Evolutionary conservation across 2,329 filamentous ascomycete species (phyloP).

Genomic region (Cladophialophora chaetospira): DNA sequence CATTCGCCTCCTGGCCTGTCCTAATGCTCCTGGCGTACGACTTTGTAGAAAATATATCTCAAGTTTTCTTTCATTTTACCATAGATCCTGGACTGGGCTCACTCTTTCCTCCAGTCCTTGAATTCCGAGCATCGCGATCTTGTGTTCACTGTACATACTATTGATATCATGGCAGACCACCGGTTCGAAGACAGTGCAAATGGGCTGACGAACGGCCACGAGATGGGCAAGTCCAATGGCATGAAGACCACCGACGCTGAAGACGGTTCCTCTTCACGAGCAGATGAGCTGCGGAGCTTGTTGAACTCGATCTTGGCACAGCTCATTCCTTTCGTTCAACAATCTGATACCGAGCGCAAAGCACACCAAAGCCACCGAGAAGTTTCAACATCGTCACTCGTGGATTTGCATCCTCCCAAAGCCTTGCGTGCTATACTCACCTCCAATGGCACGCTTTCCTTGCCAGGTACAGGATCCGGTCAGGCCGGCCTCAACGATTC

Average conservation of each 20-base stretch:
- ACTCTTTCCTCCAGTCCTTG: not conserved
- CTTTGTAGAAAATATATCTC: not conserved
- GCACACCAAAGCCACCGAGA: slow-evolving; percentile 42
- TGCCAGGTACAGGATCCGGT: slow-evolving; percentile 62
- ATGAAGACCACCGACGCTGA: not conserved
- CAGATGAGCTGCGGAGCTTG: slow-evolving; percentile 18
- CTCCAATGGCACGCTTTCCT: slow-evolving; percentile 37
- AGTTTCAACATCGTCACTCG: slow-evolving; percentile 59
- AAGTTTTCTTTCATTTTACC: not conserved
- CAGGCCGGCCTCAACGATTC: slow-evolving; percentile 74
- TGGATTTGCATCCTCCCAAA: slow-evolving; percentile 63
- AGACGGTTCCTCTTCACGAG: slow-evolving; percentile 15
- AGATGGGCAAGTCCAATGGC: not conserved
- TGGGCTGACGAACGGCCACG: not conserved
- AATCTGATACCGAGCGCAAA: slow-evolving; percentile 42
- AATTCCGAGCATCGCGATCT: too few species aligned
- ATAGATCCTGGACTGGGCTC: not conserved
- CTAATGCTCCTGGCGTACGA: not conserved
- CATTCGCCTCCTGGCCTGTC: not conserved
- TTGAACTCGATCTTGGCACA: slow-evolving; percentile 44
- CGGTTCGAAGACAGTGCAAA: not conserved
- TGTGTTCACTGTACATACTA: not conserved
- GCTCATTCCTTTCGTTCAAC: slow-evolving; percentile 48
- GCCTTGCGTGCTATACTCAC: slow-evolving; percentile 58
- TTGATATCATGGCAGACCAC: not conserved